These are phyloP conservation scores for Solanum sitiens DNA, from an alignment of 257 asterid species.

Conservation along the genomic window DNA sequence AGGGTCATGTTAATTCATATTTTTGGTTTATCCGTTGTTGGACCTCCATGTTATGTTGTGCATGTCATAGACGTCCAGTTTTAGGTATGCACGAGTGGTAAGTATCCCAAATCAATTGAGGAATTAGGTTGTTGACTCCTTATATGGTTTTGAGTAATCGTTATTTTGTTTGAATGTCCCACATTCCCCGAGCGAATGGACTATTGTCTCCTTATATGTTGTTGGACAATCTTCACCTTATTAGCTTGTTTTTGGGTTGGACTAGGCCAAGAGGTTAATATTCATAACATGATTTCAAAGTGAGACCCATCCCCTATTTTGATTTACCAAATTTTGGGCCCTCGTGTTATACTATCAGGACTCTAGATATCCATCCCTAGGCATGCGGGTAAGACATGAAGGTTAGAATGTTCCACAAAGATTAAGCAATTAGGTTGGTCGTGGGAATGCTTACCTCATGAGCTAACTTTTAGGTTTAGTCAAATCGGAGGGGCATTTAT, in stretches of 20 bases:
- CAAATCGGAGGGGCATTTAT: neutral
- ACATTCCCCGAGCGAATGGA: neutral
- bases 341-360: neutral
- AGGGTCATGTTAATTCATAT: neutral
- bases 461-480: neutral
- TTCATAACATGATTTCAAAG: neutral
- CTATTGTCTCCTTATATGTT: neutral
- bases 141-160: neutral
- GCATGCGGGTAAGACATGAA: neutral
- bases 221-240: neutral
- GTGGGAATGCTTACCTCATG: neutral
- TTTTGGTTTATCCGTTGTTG: neutral
- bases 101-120: neutral
- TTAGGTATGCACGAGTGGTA: neutral
- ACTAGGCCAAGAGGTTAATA: neutral
- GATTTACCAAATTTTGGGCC: neutral
- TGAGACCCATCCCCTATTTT: neutral
- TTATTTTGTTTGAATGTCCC: neutral
- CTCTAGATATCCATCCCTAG: neutral
- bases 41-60: neutral
- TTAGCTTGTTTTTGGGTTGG: neutral
- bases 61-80: neutral
- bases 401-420: neutral
- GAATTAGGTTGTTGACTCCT: neutral
- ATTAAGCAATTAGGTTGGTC: neutral